Base-by-base conservation (phyloP, 2,329 filamentous ascomycete species). In the Fulvia fulva region DNA sequence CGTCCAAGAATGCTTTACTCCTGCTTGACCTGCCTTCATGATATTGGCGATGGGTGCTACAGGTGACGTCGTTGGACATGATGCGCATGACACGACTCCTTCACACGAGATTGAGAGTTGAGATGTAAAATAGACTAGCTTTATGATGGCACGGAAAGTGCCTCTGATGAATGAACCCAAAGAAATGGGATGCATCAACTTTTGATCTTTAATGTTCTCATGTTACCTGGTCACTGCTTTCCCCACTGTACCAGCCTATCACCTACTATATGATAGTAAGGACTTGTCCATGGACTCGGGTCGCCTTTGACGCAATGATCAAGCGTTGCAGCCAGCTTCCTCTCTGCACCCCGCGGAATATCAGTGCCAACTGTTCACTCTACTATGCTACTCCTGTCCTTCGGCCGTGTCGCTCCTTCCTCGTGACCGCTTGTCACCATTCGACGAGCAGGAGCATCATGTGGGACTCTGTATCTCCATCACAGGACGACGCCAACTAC, bases 81-180 rank as follows among this genome's bases (percentile, higher is more conserved):
- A 50, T 25, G 4, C 25, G 28, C 9, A 50, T 51, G 46, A 56
- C 32, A 43, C 46, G n/a, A 51, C 54, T 56, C 54, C 32, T 51
- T 51, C 22, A 28, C 30, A 44, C 3, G 28, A 51, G 45, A 51
- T 28, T 37, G 43, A 23, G 43, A 46, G 23, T 19, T 30, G 54
- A 51, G 16, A n/a, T 56, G 54, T 51, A 51, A 25, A 37, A 16
- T 56, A 56, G 54, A 56, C n/a, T 51, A 22, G 46, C 30, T 41
- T 32, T 32, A 25, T 23, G 44, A 25, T 19, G 6, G 44, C 6
- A 26, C 44, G 8, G 5, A n/a, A 14, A 8, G 44, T 19, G 14
- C 19, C 21, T 23, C 11, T 21, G 41, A 44, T 47, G 44, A 47
- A 47, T 25, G 26, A 50, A 16, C 14, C n/a, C n/a, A 52, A 52